Conservation (phyloP, 2,329 filamentous ascomycete species). For the Fusarium sp. region DNA sequence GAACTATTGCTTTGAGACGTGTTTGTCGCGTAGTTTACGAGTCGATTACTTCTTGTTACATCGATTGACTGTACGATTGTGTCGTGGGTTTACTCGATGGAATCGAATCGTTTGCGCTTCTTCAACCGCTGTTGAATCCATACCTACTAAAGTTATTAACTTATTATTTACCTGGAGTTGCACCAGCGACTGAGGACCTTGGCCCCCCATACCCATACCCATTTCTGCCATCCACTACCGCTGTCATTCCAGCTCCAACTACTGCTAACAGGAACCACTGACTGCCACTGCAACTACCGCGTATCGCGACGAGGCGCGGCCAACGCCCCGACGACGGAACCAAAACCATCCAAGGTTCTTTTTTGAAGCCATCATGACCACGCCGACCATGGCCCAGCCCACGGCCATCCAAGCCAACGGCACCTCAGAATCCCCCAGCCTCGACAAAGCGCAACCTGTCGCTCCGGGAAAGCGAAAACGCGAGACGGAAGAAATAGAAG, state of each 20-base stretch:
- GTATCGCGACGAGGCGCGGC: constrained; percentile 57
- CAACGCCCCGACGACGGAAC: constrained; percentile 44
- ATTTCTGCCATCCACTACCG: constrained; percentile 51
- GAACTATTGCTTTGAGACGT: constrained; percentile 38
- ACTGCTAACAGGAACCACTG: constrained; percentile 43
- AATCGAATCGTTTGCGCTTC: constrained; percentile 48
- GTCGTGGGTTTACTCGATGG: constrained; percentile 49
- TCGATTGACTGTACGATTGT: constrained; percentile 51
- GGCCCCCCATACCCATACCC: constrained; percentile 14
- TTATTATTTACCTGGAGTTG: constrained; percentile 50
- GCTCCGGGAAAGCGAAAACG: constrained; percentile 69
- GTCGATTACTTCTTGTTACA: constrained; percentile 35
- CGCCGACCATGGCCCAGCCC: constrained; percentile 56
- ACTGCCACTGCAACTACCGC: constrained; percentile 52
- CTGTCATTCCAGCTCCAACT: constrained; percentile 37
- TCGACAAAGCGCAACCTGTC: constrained; percentile 48
- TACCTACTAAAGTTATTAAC: constrained; percentile 49
- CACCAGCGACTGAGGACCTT: constrained; percentile 51
- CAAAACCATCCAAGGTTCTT: constrained; percentile 16
- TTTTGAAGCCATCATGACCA: constrained; percentile 42
- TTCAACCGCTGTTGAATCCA: constrained; percentile 27
- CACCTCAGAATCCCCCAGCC: constrained; percentile 51
- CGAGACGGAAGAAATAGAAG: constrained; percentile 58
- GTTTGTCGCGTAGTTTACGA: constrained; percentile 42
- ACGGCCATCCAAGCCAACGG: constrained; percentile 56